Base-by-base conservation (phyloP, 345 rosid species). In the Gynandropsis gynandra region DNA sequence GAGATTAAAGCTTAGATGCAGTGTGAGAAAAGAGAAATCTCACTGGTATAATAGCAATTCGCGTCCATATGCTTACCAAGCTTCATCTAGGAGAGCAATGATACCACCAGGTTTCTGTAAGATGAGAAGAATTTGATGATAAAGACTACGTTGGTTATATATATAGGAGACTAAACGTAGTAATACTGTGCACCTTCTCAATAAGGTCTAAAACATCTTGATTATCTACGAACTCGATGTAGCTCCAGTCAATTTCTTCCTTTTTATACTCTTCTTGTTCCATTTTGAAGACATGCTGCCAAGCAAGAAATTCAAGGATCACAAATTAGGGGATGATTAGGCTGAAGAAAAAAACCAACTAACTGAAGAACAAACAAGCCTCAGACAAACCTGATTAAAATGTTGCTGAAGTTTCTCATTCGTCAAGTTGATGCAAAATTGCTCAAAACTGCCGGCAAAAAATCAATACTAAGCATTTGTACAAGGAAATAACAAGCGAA, bases 251-350 rank as follows among this genome's bases (percentile, higher is more conserved):
- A 74, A 92, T 92, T 75, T 83, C 85, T 71, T 92, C 99, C 65
- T 85, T 92, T 20, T 76, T 85, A 78, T 92, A 85, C 65, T 92
- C 98, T 65, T 92, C 99, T 87, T 92, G 99, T 74, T 92, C 98
- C 99, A 92, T 88, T 80, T 92, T 92, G 72, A 92, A 92, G 59
- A 92, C 99, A 52, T 92, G 99, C 99, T 92, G 96, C 51, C 49
- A 27, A 42, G 37, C 38, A 34, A 63, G 35, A 67, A 51, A 43
- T 50, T 53, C 63, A 63, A 42, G 46, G 48, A 29, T 66, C 56
- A 58, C 24, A 54, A 63, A 67, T 33, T 10, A 70, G 4, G 31
- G 60, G 59, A 21, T 37, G 39, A 50, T 42, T 32, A 47, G 51
- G 38, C 38, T 16, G 40, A 44, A 71, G 45, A 77, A 60, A 50